Base-by-base conservation (phyloP, 2,329 filamentous ascomycete species). In the Apiospora hydei region DNA sequence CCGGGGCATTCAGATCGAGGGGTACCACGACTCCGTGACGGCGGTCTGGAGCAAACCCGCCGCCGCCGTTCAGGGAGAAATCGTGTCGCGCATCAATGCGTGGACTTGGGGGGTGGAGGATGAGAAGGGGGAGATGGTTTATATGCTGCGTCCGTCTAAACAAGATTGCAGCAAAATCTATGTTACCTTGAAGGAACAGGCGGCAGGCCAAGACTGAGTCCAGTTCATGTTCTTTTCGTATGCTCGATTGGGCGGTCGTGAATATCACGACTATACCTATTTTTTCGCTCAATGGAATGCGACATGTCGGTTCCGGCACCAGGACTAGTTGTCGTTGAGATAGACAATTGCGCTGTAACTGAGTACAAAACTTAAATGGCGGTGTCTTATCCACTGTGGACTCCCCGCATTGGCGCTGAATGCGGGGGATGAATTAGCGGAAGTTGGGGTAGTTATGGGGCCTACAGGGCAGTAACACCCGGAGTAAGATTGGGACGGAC, bases 1-100 rank as follows among this genome's bases (percentile, higher is more conserved):
- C 68, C 70, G 75, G 38, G 77, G 70, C 1, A 78, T 78, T 41
- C 77, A 80, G 71, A 78, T 81, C 26, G 77, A 78, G 46, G 74
- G 72, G 24, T 57, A 72, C 4, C 69, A 74, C n/a, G 75, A 75
- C 41, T 76, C 76, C 5, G 78, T 80, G 21, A 72, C n/a, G 5
- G 71, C 76, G 14, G 77, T 79, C 14, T 80, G 79, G 77, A 69
- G 69, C 16, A 72, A 72, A 77, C 38, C 76, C 77, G 67, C 78
- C 78, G 1, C 69, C 66, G 67, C 78, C 78, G 64, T 80, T 79
- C 69, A 71, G 26, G 73, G 69, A 16, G 69, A 74, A 34, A 46
- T 73, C 0, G 69, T 77, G 5, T 47, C 71, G 30, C 61, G 71
- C 16, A 67, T 77, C 34, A 69, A 76, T 30, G 69, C 67, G 3